Percentiles rank a stretch among this genome's conserved stretches.
Conservation (phyloP, 441 rosid species). For the Euphorbia celastroides region DNA sequence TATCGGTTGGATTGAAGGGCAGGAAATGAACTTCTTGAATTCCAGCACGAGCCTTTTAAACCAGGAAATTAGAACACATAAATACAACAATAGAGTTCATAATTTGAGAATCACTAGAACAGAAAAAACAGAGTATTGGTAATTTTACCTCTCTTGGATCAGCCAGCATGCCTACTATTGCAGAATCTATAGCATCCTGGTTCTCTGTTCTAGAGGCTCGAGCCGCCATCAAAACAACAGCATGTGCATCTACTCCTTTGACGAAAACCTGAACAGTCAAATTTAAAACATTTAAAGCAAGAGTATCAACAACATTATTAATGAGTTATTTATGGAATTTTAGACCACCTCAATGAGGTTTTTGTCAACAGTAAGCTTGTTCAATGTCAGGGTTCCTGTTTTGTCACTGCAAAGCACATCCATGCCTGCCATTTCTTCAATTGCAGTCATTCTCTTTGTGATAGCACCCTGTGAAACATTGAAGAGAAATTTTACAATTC, state of each 20-base stretch:
- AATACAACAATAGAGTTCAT: not conserved
- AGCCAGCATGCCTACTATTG: slow-evolving; percentile 91
- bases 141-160: slow-evolving; percentile 88
- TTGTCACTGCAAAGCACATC: slow-evolving; percentile 98
- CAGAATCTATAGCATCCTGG: slow-evolving; percentile 93
- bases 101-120: too few species aligned
- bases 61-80: not conserved
- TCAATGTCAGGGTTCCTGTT: slow-evolving; percentile 88
- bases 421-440: slow-evolving; percentile 99
- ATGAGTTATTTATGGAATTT: not conserved
- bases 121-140: too few species aligned
- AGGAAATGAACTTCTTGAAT: slow-evolving; percentile 86
- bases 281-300: slow-evolving; percentile 17
- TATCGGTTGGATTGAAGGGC: slow-evolving; percentile 94
- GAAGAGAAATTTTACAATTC: not conserved
- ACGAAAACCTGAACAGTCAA: slow-evolving; percentile 54
- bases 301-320: not conserved
- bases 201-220: slow-evolving; percentile 84
- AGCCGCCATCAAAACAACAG: slow-evolving; percentile 90
- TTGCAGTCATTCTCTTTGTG: slow-evolving; percentile 97
- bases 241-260: slow-evolving; percentile 80
- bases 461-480: slow-evolving; percentile 69
- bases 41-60: slow-evolving; percentile 79
- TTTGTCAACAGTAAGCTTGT: too few species aligned
- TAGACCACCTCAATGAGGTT: slow-evolving; percentile 72